A percentile compares a stretch with the other conserved stretches of the same genome.
These are phyloP conservation scores for Saturnispora quitensis DNA, from an alignment of 805 yeast species.

Conservation along the genomic window DNA sequence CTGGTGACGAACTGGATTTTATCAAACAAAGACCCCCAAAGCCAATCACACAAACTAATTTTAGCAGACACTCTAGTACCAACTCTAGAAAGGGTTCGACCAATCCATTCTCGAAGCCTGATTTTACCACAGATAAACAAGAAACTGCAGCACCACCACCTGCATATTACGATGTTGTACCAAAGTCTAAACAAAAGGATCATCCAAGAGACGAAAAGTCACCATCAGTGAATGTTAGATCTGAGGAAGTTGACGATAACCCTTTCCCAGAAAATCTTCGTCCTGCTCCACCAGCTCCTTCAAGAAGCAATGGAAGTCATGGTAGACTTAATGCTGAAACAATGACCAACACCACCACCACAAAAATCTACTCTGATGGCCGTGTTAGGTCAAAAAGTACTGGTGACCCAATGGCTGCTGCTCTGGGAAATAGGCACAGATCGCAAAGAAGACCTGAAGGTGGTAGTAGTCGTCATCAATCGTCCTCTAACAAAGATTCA, in stretches of 20 bases:
- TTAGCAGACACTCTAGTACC: conserved; percentile 11
- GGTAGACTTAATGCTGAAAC: conserved; percentile 10
- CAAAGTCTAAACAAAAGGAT: conserved; percentile 24
- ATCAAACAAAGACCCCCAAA: conserved; percentile 3
- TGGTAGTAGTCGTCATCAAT: conserved; percentile 9
- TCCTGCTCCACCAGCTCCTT: conserved; percentile 11
- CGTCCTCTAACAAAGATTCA: conserved; percentile 13
- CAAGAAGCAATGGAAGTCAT: not conserved
- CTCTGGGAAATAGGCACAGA: not conserved
- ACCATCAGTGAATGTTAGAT: conserved; percentile 36
- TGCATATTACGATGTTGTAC: conserved; percentile 62
- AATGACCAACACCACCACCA: conserved; percentile 19
- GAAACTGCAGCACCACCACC: conserved; percentile 47
- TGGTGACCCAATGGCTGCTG: conserved; percentile 15
- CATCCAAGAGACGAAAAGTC: conserved; percentile 39
- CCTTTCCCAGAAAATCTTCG: conserved; percentile 19
- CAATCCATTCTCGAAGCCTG: conserved; percentile 11
- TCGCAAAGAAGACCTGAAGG: conserved; percentile 5
- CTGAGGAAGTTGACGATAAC: conserved; percentile 18
- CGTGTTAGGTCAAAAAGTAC: conserved; percentile 26
- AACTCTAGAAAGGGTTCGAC: conserved; percentile 10
- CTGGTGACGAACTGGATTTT: conserved; percentile 16
- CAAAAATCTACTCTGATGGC: conserved; percentile 23
- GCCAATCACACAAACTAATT: conserved; percentile 12
- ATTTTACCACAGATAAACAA: not conserved